Percentiles rank a stretch among this genome's conserved stretches.
These are phyloP conservation scores for Colletotrichum cereale DNA, from an alignment of 2,329 filamentous ascomycete genomes.

Conservation along the genomic window DNA sequence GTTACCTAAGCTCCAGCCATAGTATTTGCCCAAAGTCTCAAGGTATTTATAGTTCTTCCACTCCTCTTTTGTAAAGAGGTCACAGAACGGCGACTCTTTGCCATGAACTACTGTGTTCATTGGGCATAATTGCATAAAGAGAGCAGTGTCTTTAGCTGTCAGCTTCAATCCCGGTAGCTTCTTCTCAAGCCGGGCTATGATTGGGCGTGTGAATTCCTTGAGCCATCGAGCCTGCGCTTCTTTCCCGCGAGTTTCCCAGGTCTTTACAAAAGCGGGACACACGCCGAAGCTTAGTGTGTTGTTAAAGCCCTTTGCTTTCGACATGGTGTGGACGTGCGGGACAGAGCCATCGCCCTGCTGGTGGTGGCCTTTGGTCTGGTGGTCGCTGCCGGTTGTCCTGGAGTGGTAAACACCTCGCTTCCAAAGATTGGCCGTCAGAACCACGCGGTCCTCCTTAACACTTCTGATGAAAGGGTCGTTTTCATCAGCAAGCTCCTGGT, in stretches of 20 bases:
- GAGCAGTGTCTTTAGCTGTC: constrained; percentile 71
- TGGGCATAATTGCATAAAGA: constrained; percentile 90
- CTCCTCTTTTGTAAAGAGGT: constrained; percentile 78
- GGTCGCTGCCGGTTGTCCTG: constrained; percentile 55
- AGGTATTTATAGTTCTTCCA: constrained; percentile 87
- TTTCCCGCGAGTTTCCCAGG: constrained; percentile 63
- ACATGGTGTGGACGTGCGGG: too few species aligned
- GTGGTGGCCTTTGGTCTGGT: constrained; percentile 58
- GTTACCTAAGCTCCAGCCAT: constrained; percentile 82
- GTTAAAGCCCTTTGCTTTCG: constrained; percentile 76
- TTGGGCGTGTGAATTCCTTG: constrained; percentile 73
- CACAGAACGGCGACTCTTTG: constrained; percentile 78
- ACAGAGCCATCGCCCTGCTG: constrained; percentile 69
- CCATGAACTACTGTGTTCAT: constrained; percentile 81
- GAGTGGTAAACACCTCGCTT: constrained; percentile 76
- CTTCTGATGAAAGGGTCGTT: constrained; percentile 78
- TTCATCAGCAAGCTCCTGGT: constrained; percentile 69
- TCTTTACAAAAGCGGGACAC: constrained; percentile 79
- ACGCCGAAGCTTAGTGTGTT: constrained; percentile 84
- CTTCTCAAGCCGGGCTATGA: constrained; percentile 75
- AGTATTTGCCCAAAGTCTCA: constrained; percentile 85
- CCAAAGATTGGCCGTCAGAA: constrained; percentile 83
- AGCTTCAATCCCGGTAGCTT: constrained; percentile 78
- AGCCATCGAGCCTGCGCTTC: constrained; percentile 70
- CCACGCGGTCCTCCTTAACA: constrained; percentile 76